Conservation (phyloP, 345 rosid species). For the Crucihimalaya himalaica region DNA sequence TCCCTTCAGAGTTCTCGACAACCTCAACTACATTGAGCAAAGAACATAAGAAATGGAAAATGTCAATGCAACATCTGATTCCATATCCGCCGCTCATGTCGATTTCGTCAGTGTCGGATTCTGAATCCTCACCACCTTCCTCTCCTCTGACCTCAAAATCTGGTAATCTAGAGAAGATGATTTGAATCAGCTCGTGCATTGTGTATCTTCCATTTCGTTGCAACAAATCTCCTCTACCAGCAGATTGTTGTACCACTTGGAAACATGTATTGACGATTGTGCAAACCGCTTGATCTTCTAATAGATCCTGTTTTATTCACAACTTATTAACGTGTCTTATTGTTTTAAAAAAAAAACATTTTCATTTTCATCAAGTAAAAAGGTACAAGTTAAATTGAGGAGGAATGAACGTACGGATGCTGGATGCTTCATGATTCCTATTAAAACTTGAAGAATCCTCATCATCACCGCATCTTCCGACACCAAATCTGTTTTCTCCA, state of each 20-base stretch:
- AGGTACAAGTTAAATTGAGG: no score
- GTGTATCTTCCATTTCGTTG: slow-evolving; percentile 75
- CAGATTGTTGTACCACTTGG: slow-evolving; percentile 81
- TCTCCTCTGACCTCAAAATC: slow-evolving; percentile 57
- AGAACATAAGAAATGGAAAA: slow-evolving; percentile 81
- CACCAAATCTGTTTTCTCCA: slow-evolving; percentile 63
- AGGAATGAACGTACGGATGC: slow-evolving; percentile 28
- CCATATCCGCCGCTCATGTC: slow-evolving; percentile 66
- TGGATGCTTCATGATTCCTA: slow-evolving; percentile 62
- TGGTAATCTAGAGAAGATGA: slow-evolving; percentile 65
- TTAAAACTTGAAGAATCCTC: slow-evolving; percentile 78
- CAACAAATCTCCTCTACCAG: slow-evolving; percentile 71
- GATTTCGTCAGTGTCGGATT: slow-evolving; percentile 61
- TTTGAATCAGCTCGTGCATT: slow-evolving; percentile 85
- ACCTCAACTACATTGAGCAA: slow-evolving; percentile 71
- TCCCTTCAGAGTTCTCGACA: slow-evolving; percentile 63
- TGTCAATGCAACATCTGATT: slow-evolving; percentile 65
- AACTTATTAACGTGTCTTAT: neutral
- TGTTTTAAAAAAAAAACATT: neutral
- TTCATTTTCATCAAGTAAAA: neutral
- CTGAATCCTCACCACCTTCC: slow-evolving; percentile 54
- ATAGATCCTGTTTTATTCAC: slow-evolving; percentile 38
- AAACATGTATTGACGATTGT: slow-evolving; percentile 87
- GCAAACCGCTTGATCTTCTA: slow-evolving; percentile 74
- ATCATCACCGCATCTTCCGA: slow-evolving; percentile 83